phyloP scores from a whole-genome alignment of 1,284 basidiomycete species.

The Puccinia coronata region DNA sequence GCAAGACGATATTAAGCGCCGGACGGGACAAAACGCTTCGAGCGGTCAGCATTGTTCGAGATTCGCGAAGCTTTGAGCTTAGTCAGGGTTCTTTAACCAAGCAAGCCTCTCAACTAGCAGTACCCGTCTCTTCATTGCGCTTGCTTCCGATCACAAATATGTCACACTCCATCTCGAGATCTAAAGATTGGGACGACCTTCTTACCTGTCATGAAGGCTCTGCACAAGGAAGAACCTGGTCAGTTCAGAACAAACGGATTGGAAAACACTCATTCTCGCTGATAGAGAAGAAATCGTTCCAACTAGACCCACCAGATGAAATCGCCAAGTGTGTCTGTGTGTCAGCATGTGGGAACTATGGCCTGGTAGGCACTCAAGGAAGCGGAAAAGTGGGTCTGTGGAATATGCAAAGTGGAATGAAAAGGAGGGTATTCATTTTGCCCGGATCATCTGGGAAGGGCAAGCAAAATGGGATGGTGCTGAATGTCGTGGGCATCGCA shows the following conservation, averaged over 20 bases:
- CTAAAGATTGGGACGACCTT: slow-evolving; percentile 98
- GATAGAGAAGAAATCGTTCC: slow-evolving; percentile 53
- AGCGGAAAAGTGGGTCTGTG: slow-evolving; percentile 76
- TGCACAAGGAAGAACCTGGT: slow-evolving; percentile 83
- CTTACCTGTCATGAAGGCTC: slow-evolving; percentile 78
- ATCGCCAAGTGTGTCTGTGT: slow-evolving; percentile 70
- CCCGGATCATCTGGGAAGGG: slow-evolving; percentile 65
- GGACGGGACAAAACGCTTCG: slow-evolving; percentile 79
- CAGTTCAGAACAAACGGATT: slow-evolving; percentile 75
- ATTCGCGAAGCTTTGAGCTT: slow-evolving; percentile 88
- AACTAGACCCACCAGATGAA: slow-evolving; percentile 65
- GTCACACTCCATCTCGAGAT: slow-evolving; percentile 74
- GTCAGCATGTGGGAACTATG: slow-evolving; percentile 95
- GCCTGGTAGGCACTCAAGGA: slow-evolving; percentile 75
- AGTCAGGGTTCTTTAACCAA: slow-evolving; percentile 89
- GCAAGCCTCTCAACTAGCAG: slow-evolving; percentile 77
- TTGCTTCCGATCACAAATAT: slow-evolving; percentile 75
- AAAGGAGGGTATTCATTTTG: slow-evolving; percentile 72
- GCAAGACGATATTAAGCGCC: slow-evolving; percentile 87
- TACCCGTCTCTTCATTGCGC: slow-evolving; percentile 71
- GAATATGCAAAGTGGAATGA: slow-evolving; percentile 94
- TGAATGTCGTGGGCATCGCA: slow-evolving; percentile 74
- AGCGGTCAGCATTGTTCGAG: slow-evolving; percentile 86
- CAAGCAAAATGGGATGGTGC: slow-evolving; percentile 60
- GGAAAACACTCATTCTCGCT: slow-evolving; percentile 67